A percentile compares a stretch with the other conserved stretches of the same genome.
phyloP scores from a whole-genome alignment of 2,329 filamentous ascomycete species.

The Plenodomus biglobosus region DNA sequence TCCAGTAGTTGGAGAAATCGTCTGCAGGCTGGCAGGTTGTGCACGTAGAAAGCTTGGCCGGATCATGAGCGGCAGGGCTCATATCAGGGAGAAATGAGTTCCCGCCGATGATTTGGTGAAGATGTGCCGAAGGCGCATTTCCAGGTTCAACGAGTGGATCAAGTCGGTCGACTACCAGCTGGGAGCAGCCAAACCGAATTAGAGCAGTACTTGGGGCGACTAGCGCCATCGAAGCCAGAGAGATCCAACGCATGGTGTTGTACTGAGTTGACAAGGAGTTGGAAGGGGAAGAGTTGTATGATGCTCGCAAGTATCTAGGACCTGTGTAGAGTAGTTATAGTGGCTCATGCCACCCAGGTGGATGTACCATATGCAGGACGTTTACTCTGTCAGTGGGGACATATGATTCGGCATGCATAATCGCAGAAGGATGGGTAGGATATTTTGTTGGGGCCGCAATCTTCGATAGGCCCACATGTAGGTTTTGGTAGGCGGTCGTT shows the following conservation, averaged over 20 bases:
- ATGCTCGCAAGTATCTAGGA: neutral
- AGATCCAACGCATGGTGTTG: constrained; percentile 18
- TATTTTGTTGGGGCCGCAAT: neutral
- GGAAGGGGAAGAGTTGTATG: neutral
- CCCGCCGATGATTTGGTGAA: constrained; percentile 33
- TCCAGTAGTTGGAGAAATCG: constrained; percentile 31
- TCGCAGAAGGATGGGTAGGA: too few relatives aligned
- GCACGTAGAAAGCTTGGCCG: constrained; percentile 25
- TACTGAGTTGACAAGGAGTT: neutral
- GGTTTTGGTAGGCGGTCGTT: neutral
- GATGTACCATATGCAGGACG: neutral
- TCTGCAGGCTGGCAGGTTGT: constrained; percentile 28
- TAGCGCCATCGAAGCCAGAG: constrained; percentile 17
- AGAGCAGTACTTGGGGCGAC: constrained; percentile 21
- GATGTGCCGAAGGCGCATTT: constrained; percentile 21
- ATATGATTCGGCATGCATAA: too few relatives aligned
- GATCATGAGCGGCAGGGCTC: constrained; percentile 23
- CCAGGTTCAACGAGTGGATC: constrained; percentile 32
- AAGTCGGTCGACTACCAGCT: constrained; percentile 31
- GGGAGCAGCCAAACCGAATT: constrained; percentile 32
- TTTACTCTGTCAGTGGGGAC: too few relatives aligned
- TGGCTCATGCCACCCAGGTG: neutral
- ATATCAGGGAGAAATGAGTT: constrained; percentile 29
- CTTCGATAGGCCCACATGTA: neutral
- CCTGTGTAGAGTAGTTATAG: neutral